A percentile compares a stretch with the other conserved stretches of the same genome.
Conservation (phyloP, 2,329 filamentous ascomycete species). For the Alternaria conjuncta region DNA sequence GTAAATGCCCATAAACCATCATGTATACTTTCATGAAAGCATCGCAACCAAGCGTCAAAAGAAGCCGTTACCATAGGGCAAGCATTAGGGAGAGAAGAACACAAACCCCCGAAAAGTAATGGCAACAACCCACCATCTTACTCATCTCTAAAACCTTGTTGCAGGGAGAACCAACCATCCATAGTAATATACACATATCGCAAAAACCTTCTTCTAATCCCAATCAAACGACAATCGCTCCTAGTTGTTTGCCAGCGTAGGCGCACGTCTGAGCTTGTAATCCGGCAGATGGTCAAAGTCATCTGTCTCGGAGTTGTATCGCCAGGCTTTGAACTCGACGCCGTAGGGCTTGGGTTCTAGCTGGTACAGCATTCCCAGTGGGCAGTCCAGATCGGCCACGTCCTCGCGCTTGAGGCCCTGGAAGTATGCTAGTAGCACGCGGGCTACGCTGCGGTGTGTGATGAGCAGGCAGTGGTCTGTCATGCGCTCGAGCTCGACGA, state of each 20-base stretch:
- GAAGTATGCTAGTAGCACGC: slow-evolving; percentile 95
- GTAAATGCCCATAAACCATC: slow-evolving; percentile 10
- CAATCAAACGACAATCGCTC: background rate
- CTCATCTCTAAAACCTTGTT: background rate
- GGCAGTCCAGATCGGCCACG: slow-evolving; percentile 93
- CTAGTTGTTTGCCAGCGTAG: slow-evolving; percentile 27
- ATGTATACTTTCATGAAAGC: background rate
- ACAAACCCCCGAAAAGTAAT: background rate
- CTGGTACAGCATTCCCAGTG: slow-evolving; percentile 90
- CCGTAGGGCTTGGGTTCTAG: slow-evolving; percentile 98
- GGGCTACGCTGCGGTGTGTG: slow-evolving; percentile 88
- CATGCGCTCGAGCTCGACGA: slow-evolving; percentile 95
- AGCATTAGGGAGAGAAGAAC: background rate
- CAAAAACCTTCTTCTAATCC: background rate
- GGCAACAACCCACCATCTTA: background rate
- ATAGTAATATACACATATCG: slow-evolving; percentile 9
- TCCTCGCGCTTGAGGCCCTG: slow-evolving; percentile 89
- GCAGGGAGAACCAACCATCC: background rate
- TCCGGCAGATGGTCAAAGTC: slow-evolving; percentile 88
- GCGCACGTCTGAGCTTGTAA: slow-evolving; percentile 73
- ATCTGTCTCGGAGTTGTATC: slow-evolving; percentile 77
- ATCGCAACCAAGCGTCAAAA: background rate
- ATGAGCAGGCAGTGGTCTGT: slow-evolving; percentile 94
- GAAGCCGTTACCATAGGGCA: background rate
- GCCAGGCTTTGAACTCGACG: slow-evolving; percentile 94